These are phyloP conservation scores for Ilyonectria sp. DNA, from an alignment of 2,329 filamentous ascomycete species.

Conservation along the genomic window DNA sequence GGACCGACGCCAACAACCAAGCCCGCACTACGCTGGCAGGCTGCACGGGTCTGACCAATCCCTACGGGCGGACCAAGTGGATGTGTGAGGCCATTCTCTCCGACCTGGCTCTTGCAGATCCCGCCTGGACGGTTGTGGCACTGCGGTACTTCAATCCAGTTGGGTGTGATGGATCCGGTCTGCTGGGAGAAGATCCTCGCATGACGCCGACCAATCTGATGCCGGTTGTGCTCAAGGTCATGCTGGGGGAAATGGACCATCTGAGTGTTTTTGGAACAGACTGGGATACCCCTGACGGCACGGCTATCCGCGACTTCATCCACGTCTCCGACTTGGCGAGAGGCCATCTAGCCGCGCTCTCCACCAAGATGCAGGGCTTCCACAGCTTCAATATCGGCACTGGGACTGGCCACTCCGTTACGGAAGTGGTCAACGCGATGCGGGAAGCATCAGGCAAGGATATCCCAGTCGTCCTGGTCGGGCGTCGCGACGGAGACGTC, in stretches of 20 bases:
- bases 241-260: conserved; percentile 66
- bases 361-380: conserved; percentile 51
- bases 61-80: conserved; percentile 77
- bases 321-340: conserved; percentile 76
- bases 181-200: conserved; percentile 74
- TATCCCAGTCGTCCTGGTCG: conserved; percentile 55
- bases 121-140: conserved; percentile 73
- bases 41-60: conserved; percentile 70
- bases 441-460: conserved; percentile 51
- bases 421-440: conserved; percentile 59
- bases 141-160: conserved; percentile 79
- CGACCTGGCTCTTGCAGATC: conserved; percentile 72
- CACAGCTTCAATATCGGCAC: conserved; percentile 63
- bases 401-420: conserved; percentile 60
- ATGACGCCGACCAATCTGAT: conserved; percentile 75
- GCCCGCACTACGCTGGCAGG: conserved; percentile 57
- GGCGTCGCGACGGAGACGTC: conserved; percentile 59
- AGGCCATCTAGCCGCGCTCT: conserved; percentile 73
- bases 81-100: conserved; percentile 77
- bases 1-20: conserved; percentile 13
- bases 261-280: conserved; percentile 75
- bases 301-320: conserved; percentile 77
- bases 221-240: conserved; percentile 73
- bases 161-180: conserved; percentile 74
- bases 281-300: conserved; percentile 76